Evolutionary conservation across 805 yeast genomes (phyloP).

Genomic region (Kuraishia molischiana): DNA sequence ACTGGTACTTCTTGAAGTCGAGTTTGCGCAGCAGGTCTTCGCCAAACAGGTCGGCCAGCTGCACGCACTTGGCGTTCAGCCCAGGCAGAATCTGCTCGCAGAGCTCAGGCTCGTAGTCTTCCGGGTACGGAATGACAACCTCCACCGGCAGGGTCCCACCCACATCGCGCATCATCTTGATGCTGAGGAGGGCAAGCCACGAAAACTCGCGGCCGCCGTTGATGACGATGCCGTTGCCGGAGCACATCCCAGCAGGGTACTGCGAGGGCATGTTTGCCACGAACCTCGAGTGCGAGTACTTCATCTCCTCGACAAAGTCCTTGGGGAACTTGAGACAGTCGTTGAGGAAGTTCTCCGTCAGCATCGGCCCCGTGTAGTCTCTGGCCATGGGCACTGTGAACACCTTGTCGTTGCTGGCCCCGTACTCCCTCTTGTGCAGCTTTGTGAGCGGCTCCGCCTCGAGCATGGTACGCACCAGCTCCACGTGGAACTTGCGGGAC

Average conservation of each 20-base stretch:
- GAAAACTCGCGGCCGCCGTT: constrained; percentile 51
- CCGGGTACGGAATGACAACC: constrained; percentile 26
- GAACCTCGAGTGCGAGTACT: constrained; percentile 34
- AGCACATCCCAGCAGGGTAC: constrained; percentile 25
- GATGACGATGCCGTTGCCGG: constrained; percentile 46
- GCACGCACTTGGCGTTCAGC: constrained; percentile 29
- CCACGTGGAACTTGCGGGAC: neutral
- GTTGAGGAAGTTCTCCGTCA: constrained; percentile 2
- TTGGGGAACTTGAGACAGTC: constrained; percentile 9
- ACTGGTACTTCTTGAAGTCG: constrained; percentile 21
- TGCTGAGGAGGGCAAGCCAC: constrained; percentile 40
- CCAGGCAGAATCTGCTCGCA: constrained; percentile 29
- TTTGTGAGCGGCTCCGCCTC: neutral
- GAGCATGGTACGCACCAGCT: neutral
- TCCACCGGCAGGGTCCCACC: constrained; percentile 28
- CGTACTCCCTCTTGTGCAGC: neutral
- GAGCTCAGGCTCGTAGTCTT: constrained; percentile 26
- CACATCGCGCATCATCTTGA: constrained; percentile 31
- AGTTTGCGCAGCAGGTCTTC: constrained; percentile 12
- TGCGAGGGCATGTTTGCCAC: constrained; percentile 36
- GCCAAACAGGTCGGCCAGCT: constrained; percentile 27
- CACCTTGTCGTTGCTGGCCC: neutral
- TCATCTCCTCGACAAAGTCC: constrained; percentile 26
- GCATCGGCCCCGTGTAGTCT: constrained; percentile 3
- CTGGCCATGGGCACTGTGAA: neutral